phyloP scores from a whole-genome alignment of 805 yeast species.

The Metschnikowia peoriensis region DNA sequence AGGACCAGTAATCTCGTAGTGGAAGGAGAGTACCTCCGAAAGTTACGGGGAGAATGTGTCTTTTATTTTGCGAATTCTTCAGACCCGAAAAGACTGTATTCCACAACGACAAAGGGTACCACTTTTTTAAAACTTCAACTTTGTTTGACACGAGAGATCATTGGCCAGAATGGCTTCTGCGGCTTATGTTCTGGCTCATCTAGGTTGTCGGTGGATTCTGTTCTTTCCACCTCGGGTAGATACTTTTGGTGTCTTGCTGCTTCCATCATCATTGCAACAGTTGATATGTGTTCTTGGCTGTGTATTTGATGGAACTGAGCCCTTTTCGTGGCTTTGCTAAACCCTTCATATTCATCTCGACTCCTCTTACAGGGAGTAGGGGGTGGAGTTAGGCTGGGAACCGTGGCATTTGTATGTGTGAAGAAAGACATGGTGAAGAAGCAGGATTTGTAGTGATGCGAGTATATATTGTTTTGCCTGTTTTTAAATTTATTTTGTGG shows the following conservation, averaged over 20 bases:
- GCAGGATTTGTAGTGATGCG: not conserved
- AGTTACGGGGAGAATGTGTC: no score
- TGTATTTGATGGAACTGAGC: slow-evolving; percentile 28
- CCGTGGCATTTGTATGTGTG: not conserved
- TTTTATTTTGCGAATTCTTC: no score
- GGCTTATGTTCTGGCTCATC: not conserved
- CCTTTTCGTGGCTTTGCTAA: slow-evolving; percentile 16
- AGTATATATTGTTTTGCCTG: not conserved
- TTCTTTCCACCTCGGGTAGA: not conserved
- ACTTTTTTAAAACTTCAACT: not conserved
- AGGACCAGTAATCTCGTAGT: not conserved
- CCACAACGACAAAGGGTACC: not conserved
- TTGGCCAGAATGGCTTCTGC: slow-evolving; percentile 21
- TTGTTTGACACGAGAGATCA: slow-evolving; percentile 1
- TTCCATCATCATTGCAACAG: slow-evolving; percentile 32
- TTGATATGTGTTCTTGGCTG: slow-evolving; percentile 29
- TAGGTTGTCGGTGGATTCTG: not conserved
- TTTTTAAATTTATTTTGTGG: not conserved
- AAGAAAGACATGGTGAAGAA: not conserved
- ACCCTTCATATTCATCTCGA: slow-evolving; percentile 14
- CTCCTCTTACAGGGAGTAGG: slow-evolving; percentile 14
- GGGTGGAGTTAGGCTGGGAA: slow-evolving; percentile 6
- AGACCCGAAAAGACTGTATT: not conserved
- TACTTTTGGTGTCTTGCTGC: slow-evolving; percentile 21
- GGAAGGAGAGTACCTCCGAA: no score